These are phyloP conservation scores for Leucosporidium creatinivorum DNA, from an alignment of 768 basidiomycete genomes.

Conservation along the genomic window DNA sequence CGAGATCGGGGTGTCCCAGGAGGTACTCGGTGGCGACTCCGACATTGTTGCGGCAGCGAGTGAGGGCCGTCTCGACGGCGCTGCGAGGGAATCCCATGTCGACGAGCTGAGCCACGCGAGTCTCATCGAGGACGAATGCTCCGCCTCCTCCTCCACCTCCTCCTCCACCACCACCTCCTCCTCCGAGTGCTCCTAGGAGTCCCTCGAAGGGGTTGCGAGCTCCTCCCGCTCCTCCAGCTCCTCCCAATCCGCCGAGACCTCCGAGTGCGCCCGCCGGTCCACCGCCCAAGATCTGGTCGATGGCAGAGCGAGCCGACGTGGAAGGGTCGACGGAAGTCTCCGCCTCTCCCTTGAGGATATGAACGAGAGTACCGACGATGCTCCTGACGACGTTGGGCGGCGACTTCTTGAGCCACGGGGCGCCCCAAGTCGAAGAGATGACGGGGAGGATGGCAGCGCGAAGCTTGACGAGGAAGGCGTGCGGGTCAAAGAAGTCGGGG, in stretches of 20 bases:
- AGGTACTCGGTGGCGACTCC: slow-evolving; percentile 80
- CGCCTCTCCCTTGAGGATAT: slow-evolving; percentile 71
- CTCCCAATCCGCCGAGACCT: slow-evolving; percentile 1
- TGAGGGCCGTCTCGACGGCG: slow-evolving; percentile 73
- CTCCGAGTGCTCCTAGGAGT: neutral
- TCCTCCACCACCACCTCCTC: neutral
- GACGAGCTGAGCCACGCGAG: slow-evolving; percentile 67
- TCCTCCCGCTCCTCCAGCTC: neutral
- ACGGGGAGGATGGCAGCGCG: slow-evolving; percentile 64
- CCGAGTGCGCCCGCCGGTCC: slow-evolving; percentile 4
- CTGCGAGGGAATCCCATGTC: slow-evolving; percentile 97
- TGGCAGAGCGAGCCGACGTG: slow-evolving; percentile 32
- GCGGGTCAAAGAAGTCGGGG: slow-evolving; percentile 70
- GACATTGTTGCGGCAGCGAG: slow-evolving; percentile 79
- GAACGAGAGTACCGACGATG: slow-evolving; percentile 68
- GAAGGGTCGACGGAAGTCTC: slow-evolving; percentile 55
- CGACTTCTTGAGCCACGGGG: slow-evolving; percentile 65
- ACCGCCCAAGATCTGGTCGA: slow-evolving; percentile 4
- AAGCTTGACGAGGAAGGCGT: slow-evolving; percentile 76
- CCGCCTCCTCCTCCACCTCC: neutral
- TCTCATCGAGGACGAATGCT: slow-evolving; percentile 51
- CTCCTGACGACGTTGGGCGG: slow-evolving; percentile 68
- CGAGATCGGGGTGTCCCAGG: slow-evolving; percentile 69
- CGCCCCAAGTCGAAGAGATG: slow-evolving; percentile 65
- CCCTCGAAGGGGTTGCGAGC: slow-evolving; percentile 17